phyloP scores from a whole-genome alignment of 257 asterid species.

The Solanum virginianum region DNA sequence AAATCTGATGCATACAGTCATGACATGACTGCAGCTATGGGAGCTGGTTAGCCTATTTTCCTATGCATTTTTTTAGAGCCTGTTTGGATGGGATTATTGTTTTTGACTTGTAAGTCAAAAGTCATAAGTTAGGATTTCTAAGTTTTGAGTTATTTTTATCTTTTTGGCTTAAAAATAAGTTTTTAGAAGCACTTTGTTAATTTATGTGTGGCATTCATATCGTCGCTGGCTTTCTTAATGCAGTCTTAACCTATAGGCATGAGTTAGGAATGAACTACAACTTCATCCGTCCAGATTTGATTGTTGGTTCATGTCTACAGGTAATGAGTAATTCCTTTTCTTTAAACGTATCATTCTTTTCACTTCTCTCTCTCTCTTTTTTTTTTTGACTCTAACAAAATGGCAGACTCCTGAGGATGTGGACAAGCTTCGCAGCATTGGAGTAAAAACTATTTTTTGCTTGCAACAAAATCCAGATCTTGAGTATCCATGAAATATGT shows the following conservation, averaged over 20 bases:
- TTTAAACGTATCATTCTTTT: neutral
- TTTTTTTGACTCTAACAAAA: constrained; percentile 2
- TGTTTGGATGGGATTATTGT: too few relatives aligned
- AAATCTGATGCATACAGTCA: constrained; percentile 80
- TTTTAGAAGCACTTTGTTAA: too few relatives aligned
- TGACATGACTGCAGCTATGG: constrained; percentile 96
- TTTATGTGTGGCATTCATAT: neutral
- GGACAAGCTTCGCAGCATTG: constrained; percentile 83
- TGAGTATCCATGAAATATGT: constrained; percentile 56
- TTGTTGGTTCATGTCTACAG: constrained; percentile 97
- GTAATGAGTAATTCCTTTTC: constrained; percentile 19
- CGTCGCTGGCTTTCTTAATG: neutral
- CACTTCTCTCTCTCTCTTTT: neutral
- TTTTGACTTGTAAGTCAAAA: too few relatives aligned
- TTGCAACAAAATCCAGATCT: constrained; percentile 86
- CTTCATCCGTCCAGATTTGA: constrained; percentile 88
- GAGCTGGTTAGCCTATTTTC: constrained; percentile 60
- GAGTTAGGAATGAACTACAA: constrained; percentile 94
- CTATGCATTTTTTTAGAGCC: neutral
- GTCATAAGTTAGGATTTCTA: too few relatives aligned
- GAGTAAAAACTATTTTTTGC: constrained; percentile 92
- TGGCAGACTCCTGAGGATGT: constrained; percentile 84
- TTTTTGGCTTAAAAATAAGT: too few relatives aligned
- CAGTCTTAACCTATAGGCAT: constrained; percentile 83
- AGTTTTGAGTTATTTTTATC: too few relatives aligned